Base-by-base conservation (phyloP, 1,284 basidiomycete species). In the Marasmius sp. region DNA sequence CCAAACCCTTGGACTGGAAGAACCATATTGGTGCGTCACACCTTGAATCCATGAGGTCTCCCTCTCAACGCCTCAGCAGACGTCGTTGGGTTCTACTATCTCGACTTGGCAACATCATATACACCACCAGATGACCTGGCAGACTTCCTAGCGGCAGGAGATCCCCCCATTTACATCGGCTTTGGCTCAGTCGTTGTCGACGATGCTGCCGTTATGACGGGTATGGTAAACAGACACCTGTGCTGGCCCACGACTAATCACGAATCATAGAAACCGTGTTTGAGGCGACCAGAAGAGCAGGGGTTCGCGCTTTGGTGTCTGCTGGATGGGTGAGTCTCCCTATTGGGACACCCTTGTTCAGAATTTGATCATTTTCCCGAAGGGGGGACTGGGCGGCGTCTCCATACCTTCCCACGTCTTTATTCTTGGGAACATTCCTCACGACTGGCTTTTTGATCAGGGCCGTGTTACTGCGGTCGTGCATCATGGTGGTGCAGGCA, bases 401-500 rank as follows among this genome's bases (percentile, higher is more conserved):
- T 66, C 75, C 20, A 72, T 85, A 11, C 81, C 85, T 3, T 67
- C 80, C 0, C 78, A 84, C 62, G 76, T 89, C 12, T 86, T 86
- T 71, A 84, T 88, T 43, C 76, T 89, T 12, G 85, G 81, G 11
- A 84, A 84, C 62, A 80, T 90, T 0, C 87, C 88, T 0, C 88
- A 90, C 69, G 88, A 90, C 71, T 91, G 88, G 88, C 75, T 91
- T 3, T 91, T 90, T 66, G 81, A 82, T 38, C 73, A 85, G 10
- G 74, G 72, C 0, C 75, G 78, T 10, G 86, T 89, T 0, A 74
- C 82, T 18, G 86, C 86, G 0, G 87, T 89, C 0, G 85, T 87
- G n/a, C 88, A 90, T 69, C 88, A 90, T 67, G 88, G 88, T 5
- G 87, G 87, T 3, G 87, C 88, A 2, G 88, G 88, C 0, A 89